Base-by-base conservation (phyloP, 768 basidiomycete species). In the Ramaria sp. region DNA sequence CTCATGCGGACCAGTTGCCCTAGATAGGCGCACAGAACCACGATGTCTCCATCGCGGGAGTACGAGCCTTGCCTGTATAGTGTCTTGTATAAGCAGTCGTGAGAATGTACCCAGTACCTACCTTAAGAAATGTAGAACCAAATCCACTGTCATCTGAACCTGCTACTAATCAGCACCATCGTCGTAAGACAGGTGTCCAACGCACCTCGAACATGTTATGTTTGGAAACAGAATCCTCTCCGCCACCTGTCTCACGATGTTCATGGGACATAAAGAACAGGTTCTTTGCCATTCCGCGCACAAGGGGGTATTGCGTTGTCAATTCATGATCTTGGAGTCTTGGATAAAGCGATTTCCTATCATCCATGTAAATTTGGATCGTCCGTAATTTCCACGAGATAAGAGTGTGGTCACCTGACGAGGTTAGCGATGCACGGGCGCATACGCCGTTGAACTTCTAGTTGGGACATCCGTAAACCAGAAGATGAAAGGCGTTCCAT, bases 361-460 rank as follows among this genome's bases (percentile, higher is more conserved):
- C 1, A 13, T 49, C 10, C 15, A 13, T 30, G 9, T 49, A 2
- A 38, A 17, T 9, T 12, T 7, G 10, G 17, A 37, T 37, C 34
- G 34, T 37, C 34, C 19, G 22, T 19, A 31, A 34, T 19, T 24
- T 55, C 20, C 41, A 17, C n/a, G 22, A 12, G 22, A 10, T 10
- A 10, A 10, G 49, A 11, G 43, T 27, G 30, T 22, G 12, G 68
- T 17, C 57, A 79, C 83, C 82, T 67, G 58, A 84, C 77, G 6
- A 87, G 68, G 34, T 75, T 73, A 0, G 86, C 82, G 43, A 90
- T 88, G 3, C 67, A 62, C 0, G 87, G 87, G 5, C 84, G 73
- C 88, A 90, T 90, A 13, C 88, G 75, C 1, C 88, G 72, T 64
- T 90, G 88, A 0, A 86, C 78, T 62, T 84, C 74, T 12, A 89